Conservation (phyloP, 176 grass and related monocot genomes). For the Zoysia japonica region DNA sequence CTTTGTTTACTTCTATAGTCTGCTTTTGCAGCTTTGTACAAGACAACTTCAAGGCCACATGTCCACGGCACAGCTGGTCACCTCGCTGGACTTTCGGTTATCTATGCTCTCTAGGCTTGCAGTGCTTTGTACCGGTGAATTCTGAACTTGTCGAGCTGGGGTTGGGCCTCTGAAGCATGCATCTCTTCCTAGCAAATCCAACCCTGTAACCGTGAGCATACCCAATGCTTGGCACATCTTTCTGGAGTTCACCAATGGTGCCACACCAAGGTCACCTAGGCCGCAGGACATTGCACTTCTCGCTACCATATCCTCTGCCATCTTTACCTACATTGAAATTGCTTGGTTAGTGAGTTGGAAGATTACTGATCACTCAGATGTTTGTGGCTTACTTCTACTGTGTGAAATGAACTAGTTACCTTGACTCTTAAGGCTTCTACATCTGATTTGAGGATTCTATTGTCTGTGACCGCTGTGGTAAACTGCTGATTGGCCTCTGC, state of each 20-base stretch:
- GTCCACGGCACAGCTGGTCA: slow-evolving; percentile 32
- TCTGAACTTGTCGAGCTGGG: slow-evolving; percentile 47
- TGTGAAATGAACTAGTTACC: slow-evolving; percentile 40
- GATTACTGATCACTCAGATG: neutral
- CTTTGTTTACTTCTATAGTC: neutral
- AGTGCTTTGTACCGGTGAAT: slow-evolving; percentile 47
- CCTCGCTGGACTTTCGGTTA: slow-evolving; percentile 42
- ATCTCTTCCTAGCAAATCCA: slow-evolving; percentile 46
- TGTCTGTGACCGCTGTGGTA: slow-evolving; percentile 63
- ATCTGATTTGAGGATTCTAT: slow-evolving; percentile 83
- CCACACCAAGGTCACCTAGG: slow-evolving; percentile 56
- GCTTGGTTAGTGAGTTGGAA: neutral
- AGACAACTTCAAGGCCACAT: slow-evolving; percentile 38
- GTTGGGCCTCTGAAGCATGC: slow-evolving; percentile 44
- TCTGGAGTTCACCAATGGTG: slow-evolving; percentile 58
- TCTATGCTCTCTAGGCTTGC: slow-evolving; percentile 43
- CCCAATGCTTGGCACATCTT: slow-evolving; percentile 53
- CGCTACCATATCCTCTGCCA: slow-evolving; percentile 85
- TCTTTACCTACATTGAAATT: slow-evolving; percentile 61
- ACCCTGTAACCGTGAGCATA: slow-evolving; percentile 43
- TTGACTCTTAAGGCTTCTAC: slow-evolving; percentile 78
- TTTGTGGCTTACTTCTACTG: neutral
- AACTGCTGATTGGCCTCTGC: slow-evolving; percentile 74
- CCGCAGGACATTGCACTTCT: slow-evolving; percentile 64
- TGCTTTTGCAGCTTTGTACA: slow-evolving; percentile 24